Evolutionary conservation across 768 basidiomycete genomes (phyloP), one percentile per base, ranked within the genome.

Genomic region (Boletellus sp.): DNA sequence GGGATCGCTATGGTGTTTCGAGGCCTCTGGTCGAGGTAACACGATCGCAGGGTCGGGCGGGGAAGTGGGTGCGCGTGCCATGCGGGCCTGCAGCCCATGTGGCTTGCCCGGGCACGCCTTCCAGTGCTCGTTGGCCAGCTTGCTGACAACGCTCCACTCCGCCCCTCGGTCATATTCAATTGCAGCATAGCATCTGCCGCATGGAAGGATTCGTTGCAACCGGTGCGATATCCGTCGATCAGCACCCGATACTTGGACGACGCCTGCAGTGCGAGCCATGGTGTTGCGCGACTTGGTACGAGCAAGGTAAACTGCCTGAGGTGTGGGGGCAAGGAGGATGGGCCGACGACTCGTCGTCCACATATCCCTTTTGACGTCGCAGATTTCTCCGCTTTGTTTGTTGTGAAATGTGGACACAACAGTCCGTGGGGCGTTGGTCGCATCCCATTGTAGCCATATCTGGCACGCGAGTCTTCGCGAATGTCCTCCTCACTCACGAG

Each of bases 111-210:
- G 64, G 32, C 66, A 68, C 19, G 52, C 55, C 16, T 58, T 37
- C 53, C 54, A 68, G 55, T 70, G 66, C 45, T 54, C 51, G 49
- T 57, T 60, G 38, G 42, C 66, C 48, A 68, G 54, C 53, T 53
- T 47, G 62, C 11, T 62, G 54, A 70, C 55, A 17, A 56, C 51
- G 34, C 47, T 20, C 66, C 66, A 70, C 1, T 52, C 43, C 17
- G 58, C 34, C n/a, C 64, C 59, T 39, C 35, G 57, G 47, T 47
- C 58, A 58, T 68, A 68, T 53, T 60, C 56, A 39, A 68, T 64
- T 35, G 47, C 49, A 34, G 48, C 54, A 46, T 31, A 23, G 42
- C 66, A 68, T 55, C 54, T 61, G 45, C 63, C 51, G 50, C 66
- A 67, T 51, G 62, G 60, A 28, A 28, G 28, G n/a, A 66, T 51